Base-by-base conservation (phyloP, 192 early-diverging fungal species). In the Coemansia sp. region DNA sequence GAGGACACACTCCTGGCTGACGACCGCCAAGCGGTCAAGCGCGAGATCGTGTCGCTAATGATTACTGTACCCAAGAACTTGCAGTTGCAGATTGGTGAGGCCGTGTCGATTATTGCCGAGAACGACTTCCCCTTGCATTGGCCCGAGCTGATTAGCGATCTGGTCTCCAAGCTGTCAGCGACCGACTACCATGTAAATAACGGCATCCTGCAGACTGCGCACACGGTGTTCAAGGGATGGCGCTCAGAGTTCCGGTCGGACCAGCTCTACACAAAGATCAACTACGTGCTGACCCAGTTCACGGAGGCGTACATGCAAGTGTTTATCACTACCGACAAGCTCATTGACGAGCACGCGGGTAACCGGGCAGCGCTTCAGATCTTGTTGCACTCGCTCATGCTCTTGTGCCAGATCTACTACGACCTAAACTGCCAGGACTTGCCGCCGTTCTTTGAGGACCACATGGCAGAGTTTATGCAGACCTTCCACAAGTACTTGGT, bases 361-460 rank as follows among this genome's bases (percentile, higher is more conserved):
- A 89, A 97, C 67, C 67, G 68, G 19, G 64, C 76, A 42, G 90
- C 89, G 26, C 77, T 98, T 49, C 81, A 87, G 46, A 78, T 90
- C 21, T 83, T 98, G 55, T 87, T 88, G 43, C 89, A 95, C 67
- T 87, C 88, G 14, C 65, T 99, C 26, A 78, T 89, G 55, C 86
- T 95, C 7, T 72, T 97, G 62, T 86, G 88, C 62, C 92, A 97
- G 77, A 93, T 99, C 61, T 99, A 91, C 76, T 96, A 95, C 71
- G 91, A 93, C 75, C 84, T 99, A 53, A 99, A 96, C 70, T 96
- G 86, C 73, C 96, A 98, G 81, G 98, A 99, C 78, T 78, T 97
- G 60, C 96, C 98, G 14, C 93, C 96, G 71, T 98, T 94, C 76
- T 98, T 98, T 65, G 96, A 98, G 71, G 95, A 97, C 76, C 88